Evolutionary conservation across 768 basidiomycete species (phyloP).

Genomic region (Agaricus blazei): DNA sequence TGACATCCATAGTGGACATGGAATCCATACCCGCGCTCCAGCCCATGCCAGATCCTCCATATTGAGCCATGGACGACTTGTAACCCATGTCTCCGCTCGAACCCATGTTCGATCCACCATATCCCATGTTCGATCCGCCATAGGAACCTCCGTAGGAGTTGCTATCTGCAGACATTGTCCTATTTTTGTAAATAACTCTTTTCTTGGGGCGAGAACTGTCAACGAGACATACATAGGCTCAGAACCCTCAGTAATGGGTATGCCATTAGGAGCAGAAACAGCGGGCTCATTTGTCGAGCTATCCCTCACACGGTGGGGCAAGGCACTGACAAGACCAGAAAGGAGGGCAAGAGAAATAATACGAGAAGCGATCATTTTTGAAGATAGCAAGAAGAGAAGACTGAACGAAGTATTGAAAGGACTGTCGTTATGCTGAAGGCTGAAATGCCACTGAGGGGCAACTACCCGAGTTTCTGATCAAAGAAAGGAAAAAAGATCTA

Average conservation of each 20-base stretch:
- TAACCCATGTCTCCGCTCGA: not conserved
- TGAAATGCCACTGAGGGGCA: slow-evolving; percentile 62
- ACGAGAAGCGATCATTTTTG: slow-evolving; percentile 59
- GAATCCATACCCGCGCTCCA: slow-evolving; percentile 1
- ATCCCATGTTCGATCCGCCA: not conserved
- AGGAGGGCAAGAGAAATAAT: slow-evolving; percentile 51
- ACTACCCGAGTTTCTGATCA: slow-evolving; percentile 55
- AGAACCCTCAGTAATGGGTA: slow-evolving; percentile 34
- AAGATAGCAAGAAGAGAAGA: slow-evolving; percentile 31
- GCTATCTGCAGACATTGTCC: not conserved
- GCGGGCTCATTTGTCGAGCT: slow-evolving; percentile 30
- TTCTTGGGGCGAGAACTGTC: not conserved
- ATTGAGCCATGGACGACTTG: too few relatives aligned
- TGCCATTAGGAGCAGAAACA: slow-evolving; percentile 45
- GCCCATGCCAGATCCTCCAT: not conserved
- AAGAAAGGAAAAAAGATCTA: slow-evolving; percentile 58
- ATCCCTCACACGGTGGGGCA: slow-evolving; percentile 39
- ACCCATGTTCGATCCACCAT: not conserved
- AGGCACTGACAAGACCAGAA: slow-evolving; percentile 45
- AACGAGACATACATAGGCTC: slow-evolving; percentile 29
- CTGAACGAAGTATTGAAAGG: slow-evolving; percentile 36
- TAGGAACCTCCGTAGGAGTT: not conserved
- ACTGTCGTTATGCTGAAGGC: slow-evolving; percentile 37
- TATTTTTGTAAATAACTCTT: slow-evolving; percentile 1
- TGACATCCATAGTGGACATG: slow-evolving; percentile 1